Conservation (phyloP, 1,139 yeast genomes). For the Blastobotrys ciferrii region DNA sequence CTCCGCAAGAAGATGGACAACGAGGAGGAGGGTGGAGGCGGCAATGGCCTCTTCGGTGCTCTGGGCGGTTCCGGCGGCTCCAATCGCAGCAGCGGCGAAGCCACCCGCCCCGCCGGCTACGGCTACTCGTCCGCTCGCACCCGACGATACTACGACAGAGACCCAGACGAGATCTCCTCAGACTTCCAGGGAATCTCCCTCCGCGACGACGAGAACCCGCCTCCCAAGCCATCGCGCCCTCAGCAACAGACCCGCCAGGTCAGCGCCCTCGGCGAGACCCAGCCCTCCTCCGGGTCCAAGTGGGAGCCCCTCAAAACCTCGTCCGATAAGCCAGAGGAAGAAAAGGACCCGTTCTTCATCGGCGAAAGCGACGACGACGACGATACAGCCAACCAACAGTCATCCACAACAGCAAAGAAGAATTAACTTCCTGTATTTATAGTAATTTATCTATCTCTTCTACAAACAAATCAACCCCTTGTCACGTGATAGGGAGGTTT, state of each 20-base stretch:
- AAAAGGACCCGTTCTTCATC: conserved; percentile 70
- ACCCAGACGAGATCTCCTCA: conserved; percentile 41
- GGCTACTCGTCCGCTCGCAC: conserved; percentile 15
- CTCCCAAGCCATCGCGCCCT: conserved; percentile 1
- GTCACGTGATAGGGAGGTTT: too few relatives aligned
- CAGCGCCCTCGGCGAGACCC: conserved; percentile 17
- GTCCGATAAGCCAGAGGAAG: conserved; percentile 52
- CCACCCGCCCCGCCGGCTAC: conserved; percentile 10
- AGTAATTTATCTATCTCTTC: background rate
- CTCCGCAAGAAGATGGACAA: conserved; percentile 56
- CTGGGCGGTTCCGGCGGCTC: conserved; percentile 20
- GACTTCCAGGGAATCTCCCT: conserved; percentile 59
- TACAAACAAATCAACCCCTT: too few relatives aligned
- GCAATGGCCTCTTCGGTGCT: conserved; percentile 25
- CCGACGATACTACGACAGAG: conserved; percentile 26
- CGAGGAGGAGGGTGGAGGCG: conserved; percentile 16
- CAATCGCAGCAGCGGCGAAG: conserved; percentile 20
- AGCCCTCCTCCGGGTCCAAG: conserved; percentile 36
- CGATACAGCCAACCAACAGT: conserved; percentile 15
- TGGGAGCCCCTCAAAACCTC: conserved; percentile 64
- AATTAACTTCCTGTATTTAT: conserved; percentile 3
- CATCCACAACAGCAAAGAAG: conserved; percentile 1
- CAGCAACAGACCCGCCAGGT: conserved; percentile 28
- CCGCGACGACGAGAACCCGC: conserved; percentile 42
- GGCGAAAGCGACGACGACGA: conserved; percentile 79